phyloP scores from a whole-genome alignment of 2,329 filamentous ascomycete species.

The Knoxdaviesia capensis region DNA sequence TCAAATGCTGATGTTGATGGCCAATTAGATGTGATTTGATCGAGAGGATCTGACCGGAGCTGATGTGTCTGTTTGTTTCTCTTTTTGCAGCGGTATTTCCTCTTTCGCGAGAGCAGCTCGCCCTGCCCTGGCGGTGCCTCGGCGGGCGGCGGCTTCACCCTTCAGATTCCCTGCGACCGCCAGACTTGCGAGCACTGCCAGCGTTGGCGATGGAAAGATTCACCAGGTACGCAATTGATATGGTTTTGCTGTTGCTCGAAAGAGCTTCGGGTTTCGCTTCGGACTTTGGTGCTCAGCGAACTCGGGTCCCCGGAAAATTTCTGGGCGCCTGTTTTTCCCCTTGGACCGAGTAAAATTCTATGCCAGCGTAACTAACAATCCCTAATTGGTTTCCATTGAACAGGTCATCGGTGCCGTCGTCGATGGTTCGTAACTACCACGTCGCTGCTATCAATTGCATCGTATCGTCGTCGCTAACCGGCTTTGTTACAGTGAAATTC shows the following conservation, averaged over 20 bases:
- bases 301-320: background rate
- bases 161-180: conserved; percentile 33
- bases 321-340: background rate
- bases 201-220: conserved; percentile 45
- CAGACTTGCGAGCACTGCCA: conserved; percentile 37
- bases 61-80: conserved; percentile 8
- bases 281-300: too few relatives aligned
- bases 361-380: too few relatives aligned
- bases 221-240: conserved; percentile 33
- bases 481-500: conserved; percentile 63
- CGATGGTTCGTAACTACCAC: conserved; percentile 51
- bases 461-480: background rate
- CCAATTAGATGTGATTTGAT: conserved; percentile 8
- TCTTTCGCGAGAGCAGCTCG: conserved; percentile 42
- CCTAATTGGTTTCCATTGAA: too few relatives aligned
- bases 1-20: background rate
- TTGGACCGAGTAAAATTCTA: background rate
- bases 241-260: too few relatives aligned
- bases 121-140: conserved; percentile 35
- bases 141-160: conserved; percentile 35
- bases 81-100: conserved; percentile 40
- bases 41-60: conserved; percentile 4
- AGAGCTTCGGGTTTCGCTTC: too few relatives aligned
- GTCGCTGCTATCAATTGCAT: conserved; percentile 4
- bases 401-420: conserved; percentile 98